phyloP scores from a whole-genome alignment of 1,284 basidiomycete genomes.

The Cutaneotrichosporon sp. region DNA sequence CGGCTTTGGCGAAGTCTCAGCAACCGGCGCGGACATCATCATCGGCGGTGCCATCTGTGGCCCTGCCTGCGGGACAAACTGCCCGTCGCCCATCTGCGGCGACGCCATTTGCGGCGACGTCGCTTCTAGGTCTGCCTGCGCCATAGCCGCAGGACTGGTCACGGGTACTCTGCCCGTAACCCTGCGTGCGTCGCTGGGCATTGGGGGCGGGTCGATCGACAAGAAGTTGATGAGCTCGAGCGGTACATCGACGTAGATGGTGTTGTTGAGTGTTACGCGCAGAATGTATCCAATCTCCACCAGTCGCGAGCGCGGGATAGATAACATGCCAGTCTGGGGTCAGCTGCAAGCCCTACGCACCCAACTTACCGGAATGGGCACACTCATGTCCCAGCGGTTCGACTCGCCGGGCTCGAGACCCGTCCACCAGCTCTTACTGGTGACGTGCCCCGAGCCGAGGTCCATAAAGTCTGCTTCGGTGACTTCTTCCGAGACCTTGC shows the following conservation, averaged over 20 bases:
- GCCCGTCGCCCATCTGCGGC: too few relatives aligned
- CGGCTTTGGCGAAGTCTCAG: neutral
- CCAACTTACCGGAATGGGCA: slow-evolving; percentile 62
- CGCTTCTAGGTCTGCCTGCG: neutral
- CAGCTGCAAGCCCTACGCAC: slow-evolving; percentile 6
- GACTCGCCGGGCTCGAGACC: slow-evolving; percentile 64
- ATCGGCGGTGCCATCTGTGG: neutral
- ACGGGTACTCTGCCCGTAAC: neutral
- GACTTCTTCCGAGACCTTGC: slow-evolving; percentile 58
- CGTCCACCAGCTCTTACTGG: slow-evolving; percentile 81
- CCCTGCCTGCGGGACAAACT: too few relatives aligned
- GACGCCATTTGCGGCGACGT: neutral
- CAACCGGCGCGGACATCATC: neutral
- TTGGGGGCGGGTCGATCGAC: slow-evolving; percentile 46
- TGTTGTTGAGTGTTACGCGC: slow-evolving; percentile 64
- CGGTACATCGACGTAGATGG: slow-evolving; percentile 52
- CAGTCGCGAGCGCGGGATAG: slow-evolving; percentile 66
- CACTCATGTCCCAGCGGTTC: slow-evolving; percentile 57
- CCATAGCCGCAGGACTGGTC: neutral
- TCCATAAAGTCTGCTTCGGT: slow-evolving; percentile 58
- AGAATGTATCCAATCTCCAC: slow-evolving; percentile 75
- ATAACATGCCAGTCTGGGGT: slow-evolving; percentile 63
- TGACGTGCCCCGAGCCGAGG: slow-evolving; percentile 61
- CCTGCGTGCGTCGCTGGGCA: slow-evolving; percentile 31
- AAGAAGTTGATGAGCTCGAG: slow-evolving; percentile 47